Evolutionary conservation across 2,329 filamentous ascomycete genomes (phyloP), one percentile per base, ranked within the genome.

Genomic region (Penicillium oxalicum): DNA sequence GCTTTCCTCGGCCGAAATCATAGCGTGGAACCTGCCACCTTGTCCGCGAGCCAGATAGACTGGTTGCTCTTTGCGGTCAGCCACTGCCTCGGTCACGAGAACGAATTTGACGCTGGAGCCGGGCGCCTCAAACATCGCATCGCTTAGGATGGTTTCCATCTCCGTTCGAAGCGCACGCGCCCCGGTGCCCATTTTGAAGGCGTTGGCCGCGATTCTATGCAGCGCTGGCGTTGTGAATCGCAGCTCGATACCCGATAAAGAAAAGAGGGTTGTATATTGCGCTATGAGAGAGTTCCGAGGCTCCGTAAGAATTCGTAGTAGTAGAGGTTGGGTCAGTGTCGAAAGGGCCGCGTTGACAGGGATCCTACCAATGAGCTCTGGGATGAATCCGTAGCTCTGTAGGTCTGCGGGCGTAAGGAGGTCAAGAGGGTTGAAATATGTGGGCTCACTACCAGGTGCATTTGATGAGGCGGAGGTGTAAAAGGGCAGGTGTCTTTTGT

Each of bases 341-440:
- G 88, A 85, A 0, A 98, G 79, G 0, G 93, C 88, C 52, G 89
- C 90, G 42, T 90, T 86, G 50, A 95, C 88, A 45, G 95, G 91
- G 41, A 98, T 83, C 13, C 93, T 87, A n/a, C 93, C 93, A 45
- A 97, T 86, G n/a, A 96, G 77, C 70, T 96, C 91, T 0, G 91
- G 91, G 46, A 96, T 96, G 64, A 96, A 88, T 11, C 91, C 91
- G 62, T 90, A 96, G 38, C 78, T 80, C 68, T 94, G 88, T 2
- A 95, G 74, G 60, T 95, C 87, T 9, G 80, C 75, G 1, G 88
- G 86, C 4, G 82, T 86, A 26, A 87, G 79, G 24, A 93, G 78
- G 56, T 91, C 87, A 1, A 93, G 74, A 9, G 77, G 72, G 54
- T 81, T 81, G 62, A 77, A 77, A 55, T 74, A 74, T 13, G 67